phyloP scores from a whole-genome alignment of 139 green algal genomes.

The Tetradesmus obliquus region DNA sequence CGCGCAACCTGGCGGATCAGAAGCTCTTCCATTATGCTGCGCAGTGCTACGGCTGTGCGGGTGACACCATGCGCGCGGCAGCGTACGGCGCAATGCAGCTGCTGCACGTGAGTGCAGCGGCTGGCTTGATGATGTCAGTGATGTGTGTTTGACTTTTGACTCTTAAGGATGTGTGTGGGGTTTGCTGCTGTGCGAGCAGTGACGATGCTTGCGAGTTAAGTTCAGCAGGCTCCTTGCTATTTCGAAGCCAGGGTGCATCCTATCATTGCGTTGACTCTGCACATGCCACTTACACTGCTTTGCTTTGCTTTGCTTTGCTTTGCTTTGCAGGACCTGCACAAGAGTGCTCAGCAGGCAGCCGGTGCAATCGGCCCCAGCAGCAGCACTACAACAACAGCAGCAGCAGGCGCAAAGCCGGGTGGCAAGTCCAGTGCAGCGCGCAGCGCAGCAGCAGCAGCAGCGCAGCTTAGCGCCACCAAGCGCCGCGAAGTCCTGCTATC shows the following conservation, averaged over 20 bases:
- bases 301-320: background rate
- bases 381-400: slow-evolving; percentile 8
- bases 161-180: background rate
- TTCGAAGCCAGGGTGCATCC: background rate
- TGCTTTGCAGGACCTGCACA: slow-evolving; percentile 29
- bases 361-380: background rate
- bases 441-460: slow-evolving; percentile 32
- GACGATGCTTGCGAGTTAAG: too few relatives aligned
- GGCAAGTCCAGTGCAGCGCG: background rate
- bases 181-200: background rate
- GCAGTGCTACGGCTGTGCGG: slow-evolving; percentile 40
- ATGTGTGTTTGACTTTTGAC: background rate
- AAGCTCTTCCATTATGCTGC: slow-evolving; percentile 39
- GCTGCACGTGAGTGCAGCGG: slow-evolving; percentile 2
- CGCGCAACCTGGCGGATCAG: slow-evolving; percentile 31
- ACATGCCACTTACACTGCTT: background rate
- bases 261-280: background rate
- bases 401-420: background rate
- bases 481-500: background rate
- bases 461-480: background rate
- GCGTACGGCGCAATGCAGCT: slow-evolving; percentile 33
- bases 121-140: background rate
- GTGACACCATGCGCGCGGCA: slow-evolving; percentile 9
- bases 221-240: background rate
- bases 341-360: slow-evolving; percentile 14